A percentile compares a stretch with the other conserved stretches of the same genome.
Evolutionary conservation across 768 basidiomycete genomes (phyloP).

Genomic region (Suillus alpinus): DNA sequence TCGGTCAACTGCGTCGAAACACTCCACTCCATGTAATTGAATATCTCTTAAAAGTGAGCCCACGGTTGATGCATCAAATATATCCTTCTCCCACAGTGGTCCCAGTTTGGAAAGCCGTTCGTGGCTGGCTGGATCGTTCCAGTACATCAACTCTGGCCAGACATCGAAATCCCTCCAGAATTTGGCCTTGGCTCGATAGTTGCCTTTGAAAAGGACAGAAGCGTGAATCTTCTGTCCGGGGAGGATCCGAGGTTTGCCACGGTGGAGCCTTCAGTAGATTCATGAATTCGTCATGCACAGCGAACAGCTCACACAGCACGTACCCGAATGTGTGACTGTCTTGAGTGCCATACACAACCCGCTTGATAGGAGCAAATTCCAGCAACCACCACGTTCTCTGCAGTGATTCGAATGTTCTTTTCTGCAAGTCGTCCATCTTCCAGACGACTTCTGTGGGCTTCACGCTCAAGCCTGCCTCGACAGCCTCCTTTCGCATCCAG

Average conservation of each 20-base stretch:
- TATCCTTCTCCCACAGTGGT: constrained; percentile 9
- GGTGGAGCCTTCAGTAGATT: background rate
- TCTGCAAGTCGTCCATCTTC: constrained; percentile 8
- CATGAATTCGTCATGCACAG: background rate
- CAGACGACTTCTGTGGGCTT: constrained; percentile 4
- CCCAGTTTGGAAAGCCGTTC: constrained; percentile 7
- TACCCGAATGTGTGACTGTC: constrained; percentile 3
- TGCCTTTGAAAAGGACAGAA: constrained; percentile 10
- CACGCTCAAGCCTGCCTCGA: constrained; percentile 17
- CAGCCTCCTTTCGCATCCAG: constrained; percentile 28
- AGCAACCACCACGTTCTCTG: background rate
- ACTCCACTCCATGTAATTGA: background rate
- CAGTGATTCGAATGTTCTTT: constrained; percentile 6
- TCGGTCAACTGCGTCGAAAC: constrained; percentile 8
- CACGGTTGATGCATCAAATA: constrained; percentile 6
- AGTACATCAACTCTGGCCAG: constrained; percentile 12
- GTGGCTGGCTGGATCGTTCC: constrained; percentile 12
- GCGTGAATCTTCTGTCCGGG: constrained; percentile 13
- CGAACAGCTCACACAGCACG: background rate
- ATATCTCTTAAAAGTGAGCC: constrained; percentile 4
- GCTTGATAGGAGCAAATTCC: constrained; percentile 7
- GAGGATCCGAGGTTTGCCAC: constrained; percentile 4
- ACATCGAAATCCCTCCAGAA: constrained; percentile 9
- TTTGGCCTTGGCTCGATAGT: constrained; percentile 7
- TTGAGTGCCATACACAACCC: constrained; percentile 4